Conservation (phyloP, 805 yeast species). For the Teunomyces tritomae region DNA sequence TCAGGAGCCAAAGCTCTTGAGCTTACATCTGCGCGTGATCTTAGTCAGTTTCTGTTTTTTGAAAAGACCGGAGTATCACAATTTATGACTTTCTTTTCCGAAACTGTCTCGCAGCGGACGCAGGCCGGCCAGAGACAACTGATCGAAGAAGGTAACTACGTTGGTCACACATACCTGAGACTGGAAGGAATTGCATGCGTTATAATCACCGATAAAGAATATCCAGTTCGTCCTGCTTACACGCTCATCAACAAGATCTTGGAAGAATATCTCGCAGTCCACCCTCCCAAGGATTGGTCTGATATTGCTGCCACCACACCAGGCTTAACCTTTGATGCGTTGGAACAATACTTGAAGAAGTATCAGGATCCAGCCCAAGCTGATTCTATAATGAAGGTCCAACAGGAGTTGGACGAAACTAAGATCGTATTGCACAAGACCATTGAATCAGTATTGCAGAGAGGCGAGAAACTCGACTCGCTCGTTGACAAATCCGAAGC, state of each 20-base stretch:
- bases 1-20: slow-evolving; percentile 65
- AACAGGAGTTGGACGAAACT: slow-evolving; percentile 96
- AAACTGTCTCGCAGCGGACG: slow-evolving; percentile 88
- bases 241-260: slow-evolving; percentile 84
- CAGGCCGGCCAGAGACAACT: slow-evolving; percentile 87
- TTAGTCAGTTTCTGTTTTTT: slow-evolving; percentile 84
- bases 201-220: slow-evolving; percentile 88
- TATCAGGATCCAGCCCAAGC: slow-evolving; percentile 98
- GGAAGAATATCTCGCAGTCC: slow-evolving; percentile 84
- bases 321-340: slow-evolving; percentile 51
- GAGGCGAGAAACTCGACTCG: slow-evolving; percentile 94
- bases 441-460: slow-evolving; percentile 86
- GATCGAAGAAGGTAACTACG: slow-evolving; percentile 86
- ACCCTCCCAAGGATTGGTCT: slow-evolving; percentile 72
- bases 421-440: slow-evolving; percentile 95
- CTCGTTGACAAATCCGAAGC: slow-evolving; percentile 96
- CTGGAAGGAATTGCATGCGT: slow-evolving; percentile 91
- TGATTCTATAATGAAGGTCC: slow-evolving; percentile 94
- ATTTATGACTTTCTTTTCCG: slow-evolving; percentile 91
- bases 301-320: slow-evolving; percentile 44
- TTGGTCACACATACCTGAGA: slow-evolving; percentile 89
- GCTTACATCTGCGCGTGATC: slow-evolving; percentile 75
- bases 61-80: slow-evolving; percentile 81
- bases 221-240: slow-evolving; percentile 96
- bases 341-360: slow-evolving; percentile 69